Evolutionary conservation across 1,139 yeast species (phyloP).

Genomic region (Hyphopichia pseudoburtonii): DNA sequence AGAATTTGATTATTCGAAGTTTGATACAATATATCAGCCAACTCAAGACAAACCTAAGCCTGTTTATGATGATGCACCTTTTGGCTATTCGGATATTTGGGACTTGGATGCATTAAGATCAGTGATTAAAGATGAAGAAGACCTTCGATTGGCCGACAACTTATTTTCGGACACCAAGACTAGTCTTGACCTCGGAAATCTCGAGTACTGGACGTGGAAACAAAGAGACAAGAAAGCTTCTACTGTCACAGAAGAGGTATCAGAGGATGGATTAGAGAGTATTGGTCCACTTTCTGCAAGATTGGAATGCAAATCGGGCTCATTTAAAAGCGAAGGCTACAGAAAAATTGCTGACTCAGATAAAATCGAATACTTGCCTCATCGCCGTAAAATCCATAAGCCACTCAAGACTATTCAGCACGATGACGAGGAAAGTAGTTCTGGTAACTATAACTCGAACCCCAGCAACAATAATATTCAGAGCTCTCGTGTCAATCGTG

Average conservation of each 20-base stretch:
- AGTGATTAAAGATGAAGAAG: constrained; percentile 72
- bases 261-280: constrained; percentile 27
- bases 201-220: constrained; percentile 72
- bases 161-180: constrained; percentile 34
- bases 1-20: constrained; percentile 19
- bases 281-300: constrained; percentile 32
- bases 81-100: constrained; percentile 24
- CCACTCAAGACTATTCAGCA: constrained; percentile 58
- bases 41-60: constrained; percentile 45
- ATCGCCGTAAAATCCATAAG: constrained; percentile 55
- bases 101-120: constrained; percentile 55
- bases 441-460: constrained; percentile 23
- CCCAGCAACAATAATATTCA: constrained; percentile 31
- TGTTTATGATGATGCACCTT: constrained; percentile 47
- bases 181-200: constrained; percentile 32
- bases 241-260: constrained; percentile 20
- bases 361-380: constrained; percentile 78
- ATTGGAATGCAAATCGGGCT: constrained; percentile 53
- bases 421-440: constrained; percentile 51
- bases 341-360: constrained; percentile 69
- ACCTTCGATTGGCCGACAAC: constrained; percentile 52
- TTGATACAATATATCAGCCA: constrained; percentile 46
- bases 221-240: constrained; percentile 33
- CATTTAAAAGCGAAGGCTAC: constrained; percentile 77
- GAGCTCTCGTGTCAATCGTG: constrained; percentile 84